Conservation (phyloP, 306 rosid genomes). For the Betula pendula region DNA sequence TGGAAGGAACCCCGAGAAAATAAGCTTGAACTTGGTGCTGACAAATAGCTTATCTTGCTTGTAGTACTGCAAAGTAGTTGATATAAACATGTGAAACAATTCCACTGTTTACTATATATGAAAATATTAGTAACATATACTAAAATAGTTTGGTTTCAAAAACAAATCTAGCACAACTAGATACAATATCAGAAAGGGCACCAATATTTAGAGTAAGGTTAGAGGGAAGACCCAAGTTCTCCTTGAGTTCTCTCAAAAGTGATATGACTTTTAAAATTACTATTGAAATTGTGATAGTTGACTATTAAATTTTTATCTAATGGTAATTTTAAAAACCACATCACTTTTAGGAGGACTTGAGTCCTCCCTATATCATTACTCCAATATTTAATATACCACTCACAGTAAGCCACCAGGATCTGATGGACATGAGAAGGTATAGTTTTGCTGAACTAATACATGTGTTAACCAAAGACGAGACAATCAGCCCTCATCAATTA, state of each 20-base stretch:
- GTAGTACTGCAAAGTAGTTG: constrained; percentile 52
- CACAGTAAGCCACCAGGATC: background rate
- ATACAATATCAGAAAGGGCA: background rate
- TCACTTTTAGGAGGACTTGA: no score
- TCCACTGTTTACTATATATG: background rate
- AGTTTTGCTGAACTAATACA: background rate
- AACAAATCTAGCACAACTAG: background rate
- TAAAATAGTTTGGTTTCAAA: background rate
- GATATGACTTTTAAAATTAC: no score
- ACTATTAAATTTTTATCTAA: no score
- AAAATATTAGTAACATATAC: background rate
- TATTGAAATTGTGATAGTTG: no score
- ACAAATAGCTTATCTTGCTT: constrained; percentile 51
- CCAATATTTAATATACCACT: background rate
- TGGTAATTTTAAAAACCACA: no score
- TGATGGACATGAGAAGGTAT: background rate
- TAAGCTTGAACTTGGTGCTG: constrained; percentile 60
- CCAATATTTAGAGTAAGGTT: no score
- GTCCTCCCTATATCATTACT: no score
- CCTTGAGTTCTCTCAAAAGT: no score
- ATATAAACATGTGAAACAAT: constrained; percentile 18
- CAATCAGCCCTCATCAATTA: background rate
- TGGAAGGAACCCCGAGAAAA: constrained; percentile 56
- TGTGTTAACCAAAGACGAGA: background rate
- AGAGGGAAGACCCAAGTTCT: no score